These are phyloP conservation scores for Pezicula neosporulosa DNA, from an alignment of 2,329 filamentous ascomycete genomes.

Conservation along the genomic window DNA sequence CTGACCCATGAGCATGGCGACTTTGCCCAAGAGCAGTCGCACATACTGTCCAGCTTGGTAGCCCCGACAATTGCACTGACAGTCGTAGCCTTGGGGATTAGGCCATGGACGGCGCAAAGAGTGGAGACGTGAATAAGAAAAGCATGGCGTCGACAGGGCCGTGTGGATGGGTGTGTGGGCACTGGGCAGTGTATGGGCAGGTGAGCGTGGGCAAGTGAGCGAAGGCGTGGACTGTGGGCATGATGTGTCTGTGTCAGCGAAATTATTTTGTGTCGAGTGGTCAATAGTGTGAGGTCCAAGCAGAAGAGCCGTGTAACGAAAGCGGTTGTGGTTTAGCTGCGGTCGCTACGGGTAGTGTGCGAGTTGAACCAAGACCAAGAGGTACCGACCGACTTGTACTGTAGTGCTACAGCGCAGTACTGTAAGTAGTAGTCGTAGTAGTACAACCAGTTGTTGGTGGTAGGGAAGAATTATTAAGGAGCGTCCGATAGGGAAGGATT, in stretches of 20 bases:
- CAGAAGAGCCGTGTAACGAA: neutral
- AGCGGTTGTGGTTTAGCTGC: too few species aligned
- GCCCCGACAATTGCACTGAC: constrained; percentile 1
- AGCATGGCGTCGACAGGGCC: neutral
- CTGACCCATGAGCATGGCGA: neutral
- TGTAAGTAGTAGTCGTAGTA: neutral
- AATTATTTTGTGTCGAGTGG: neutral
- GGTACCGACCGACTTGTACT: neutral
- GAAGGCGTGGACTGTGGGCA: neutral
- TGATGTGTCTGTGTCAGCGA: neutral
- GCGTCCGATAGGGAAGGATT: too few species aligned
- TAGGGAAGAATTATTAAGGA: too few species aligned
- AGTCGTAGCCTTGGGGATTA: neutral
- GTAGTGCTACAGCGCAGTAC: too few species aligned
- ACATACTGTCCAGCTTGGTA: neutral
- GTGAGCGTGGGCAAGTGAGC: neutral
- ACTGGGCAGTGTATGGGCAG: neutral
- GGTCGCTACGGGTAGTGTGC: neutral
- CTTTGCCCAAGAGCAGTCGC: neutral
- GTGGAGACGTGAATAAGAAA: neutral
- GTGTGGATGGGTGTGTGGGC: neutral
- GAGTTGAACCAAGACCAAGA: too few species aligned
- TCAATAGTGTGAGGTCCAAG: neutral
- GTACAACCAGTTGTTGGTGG: too few species aligned
- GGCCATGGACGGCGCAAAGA: neutral